Percentiles rank a stretch among this genome's conserved stretches.
Evolutionary conservation across 2,329 filamentous ascomycete genomes (phyloP).

Genomic region (Neofusicoccum kwambonambiense): DNA sequence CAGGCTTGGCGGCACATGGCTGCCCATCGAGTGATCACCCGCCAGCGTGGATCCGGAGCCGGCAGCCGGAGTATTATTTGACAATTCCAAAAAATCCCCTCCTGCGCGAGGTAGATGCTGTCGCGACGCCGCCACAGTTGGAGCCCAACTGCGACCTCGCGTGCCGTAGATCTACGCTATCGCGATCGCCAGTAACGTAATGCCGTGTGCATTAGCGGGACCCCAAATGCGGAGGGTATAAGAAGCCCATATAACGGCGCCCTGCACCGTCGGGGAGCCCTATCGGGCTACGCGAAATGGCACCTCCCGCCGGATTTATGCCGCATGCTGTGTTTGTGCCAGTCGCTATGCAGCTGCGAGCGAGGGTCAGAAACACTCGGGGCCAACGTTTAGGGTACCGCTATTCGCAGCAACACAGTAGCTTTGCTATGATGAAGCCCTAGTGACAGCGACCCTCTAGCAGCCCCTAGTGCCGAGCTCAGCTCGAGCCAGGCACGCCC

Average conservation of each 20-base stretch:
- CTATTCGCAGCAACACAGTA: neutral
- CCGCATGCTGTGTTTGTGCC: neutral
- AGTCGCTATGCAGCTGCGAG: neutral
- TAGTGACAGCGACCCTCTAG: neutral
- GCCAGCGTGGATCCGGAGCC: neutral
- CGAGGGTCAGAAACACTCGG: neutral
- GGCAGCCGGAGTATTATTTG: neutral
- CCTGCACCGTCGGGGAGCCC: neutral
- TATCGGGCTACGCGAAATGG: slow-evolving; percentile 6
- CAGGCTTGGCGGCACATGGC: neutral
- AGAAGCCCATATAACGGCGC: neutral
- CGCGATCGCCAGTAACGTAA: slow-evolving; percentile 12
- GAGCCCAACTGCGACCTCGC: neutral
- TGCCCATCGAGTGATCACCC: neutral
- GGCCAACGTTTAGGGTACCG: neutral
- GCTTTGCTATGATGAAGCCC: neutral
- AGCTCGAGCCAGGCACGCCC: neutral
- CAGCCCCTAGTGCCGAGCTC: too few species aligned
- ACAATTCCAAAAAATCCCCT: neutral
- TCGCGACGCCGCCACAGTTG: neutral
- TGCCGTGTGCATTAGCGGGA: slow-evolving; percentile 8
- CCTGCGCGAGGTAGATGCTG: neutral
- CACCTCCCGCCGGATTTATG: neutral
- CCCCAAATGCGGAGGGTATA: neutral
- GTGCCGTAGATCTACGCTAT: neutral